A percentile compares a stretch with the other conserved stretches of the same genome.
These are phyloP conservation scores for Clausena lansium DNA, from an alignment of 345 rosid genomes.

Conservation along the genomic window DNA sequence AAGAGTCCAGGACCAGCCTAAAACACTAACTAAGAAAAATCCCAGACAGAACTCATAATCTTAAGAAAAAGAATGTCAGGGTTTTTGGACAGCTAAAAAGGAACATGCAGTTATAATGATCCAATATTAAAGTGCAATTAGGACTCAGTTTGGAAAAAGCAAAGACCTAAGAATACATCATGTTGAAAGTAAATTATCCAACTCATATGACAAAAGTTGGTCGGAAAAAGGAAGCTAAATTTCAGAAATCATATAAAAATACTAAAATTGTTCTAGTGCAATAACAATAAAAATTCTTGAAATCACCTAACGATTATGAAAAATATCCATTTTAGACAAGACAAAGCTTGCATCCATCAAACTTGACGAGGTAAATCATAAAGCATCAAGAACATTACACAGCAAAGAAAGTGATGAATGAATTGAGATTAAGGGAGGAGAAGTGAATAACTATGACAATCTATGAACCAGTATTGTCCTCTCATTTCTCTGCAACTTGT, in stretches of 20 bases:
- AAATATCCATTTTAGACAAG: not conserved
- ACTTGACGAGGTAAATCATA: not conserved
- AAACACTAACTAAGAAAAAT: not conserved
- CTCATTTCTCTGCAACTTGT: not conserved
- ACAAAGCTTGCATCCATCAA: not conserved
- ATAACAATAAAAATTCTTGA: not conserved
- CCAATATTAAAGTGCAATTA: not conserved
- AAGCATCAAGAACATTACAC: not conserved
- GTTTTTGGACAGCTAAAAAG: not conserved
- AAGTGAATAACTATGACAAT: not conserved
- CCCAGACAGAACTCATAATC: not conserved
- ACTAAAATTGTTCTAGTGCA: not conserved
- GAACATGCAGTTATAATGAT: not conserved
- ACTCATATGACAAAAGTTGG: not conserved
- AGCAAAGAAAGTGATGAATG: not conserved
- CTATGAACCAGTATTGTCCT: not conserved
- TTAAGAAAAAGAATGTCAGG: not conserved
- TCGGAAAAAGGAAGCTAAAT: not conserved
- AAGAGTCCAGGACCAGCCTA: not conserved
- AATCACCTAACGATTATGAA: not conserved
- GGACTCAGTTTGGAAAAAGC: not conserved
- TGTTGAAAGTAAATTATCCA: not conserved
- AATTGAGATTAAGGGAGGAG: not conserved
- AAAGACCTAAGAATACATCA: not conserved
- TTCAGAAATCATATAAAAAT: not conserved